A percentile compares a stretch with the other conserved stretches of the same genome.
phyloP scores from a whole-genome alignment of 805 yeast genomes.

The Kluyveromyces starmeri region DNA sequence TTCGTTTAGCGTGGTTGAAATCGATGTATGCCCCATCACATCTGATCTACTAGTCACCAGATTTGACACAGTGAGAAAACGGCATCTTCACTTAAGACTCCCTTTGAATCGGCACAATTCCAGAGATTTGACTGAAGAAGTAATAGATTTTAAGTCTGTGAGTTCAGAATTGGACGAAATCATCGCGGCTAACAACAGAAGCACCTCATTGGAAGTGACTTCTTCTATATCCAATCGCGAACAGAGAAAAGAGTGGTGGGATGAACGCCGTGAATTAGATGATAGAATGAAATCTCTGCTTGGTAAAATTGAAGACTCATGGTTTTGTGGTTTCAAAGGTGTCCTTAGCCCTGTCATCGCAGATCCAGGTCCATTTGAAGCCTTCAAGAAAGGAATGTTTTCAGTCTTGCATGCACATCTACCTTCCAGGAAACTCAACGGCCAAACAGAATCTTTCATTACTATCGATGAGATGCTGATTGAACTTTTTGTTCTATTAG shows the following conservation, averaged over 20 bases:
- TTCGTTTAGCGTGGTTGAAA: conserved; percentile 34
- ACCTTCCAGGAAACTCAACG: conserved; percentile 37
- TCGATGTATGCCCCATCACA: conserved; percentile 50
- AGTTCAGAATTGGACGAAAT: conserved; percentile 40
- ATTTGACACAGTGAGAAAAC: conserved; percentile 24
- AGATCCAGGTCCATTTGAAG: conserved; percentile 18
- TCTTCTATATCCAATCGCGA: conserved; percentile 44
- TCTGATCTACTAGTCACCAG: conserved; percentile 52
- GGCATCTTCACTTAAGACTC: conserved; percentile 44
- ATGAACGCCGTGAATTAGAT: conserved; percentile 53
- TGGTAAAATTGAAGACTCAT: conserved; percentile 45
- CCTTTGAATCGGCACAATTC: conserved; percentile 47
- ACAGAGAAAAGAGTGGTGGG: conserved; percentile 75
- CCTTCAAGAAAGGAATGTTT: conserved; percentile 33
- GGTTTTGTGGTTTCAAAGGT: conserved; percentile 75
- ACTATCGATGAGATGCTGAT: conserved; percentile 39
- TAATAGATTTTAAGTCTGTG: conserved; percentile 38
- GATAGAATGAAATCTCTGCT: conserved; percentile 43
- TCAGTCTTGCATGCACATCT: conserved; percentile 36
- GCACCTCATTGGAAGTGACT: conserved; percentile 49
- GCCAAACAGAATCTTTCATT: conserved; percentile 19
- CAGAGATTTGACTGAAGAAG: conserved; percentile 36
- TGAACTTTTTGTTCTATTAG: conserved; percentile 42
- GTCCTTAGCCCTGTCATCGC: conserved; percentile 38
- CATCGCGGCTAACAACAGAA: conserved; percentile 49